phyloP scores from a whole-genome alignment of 257 asterid species.

The Solanum dulcamara region DNA sequence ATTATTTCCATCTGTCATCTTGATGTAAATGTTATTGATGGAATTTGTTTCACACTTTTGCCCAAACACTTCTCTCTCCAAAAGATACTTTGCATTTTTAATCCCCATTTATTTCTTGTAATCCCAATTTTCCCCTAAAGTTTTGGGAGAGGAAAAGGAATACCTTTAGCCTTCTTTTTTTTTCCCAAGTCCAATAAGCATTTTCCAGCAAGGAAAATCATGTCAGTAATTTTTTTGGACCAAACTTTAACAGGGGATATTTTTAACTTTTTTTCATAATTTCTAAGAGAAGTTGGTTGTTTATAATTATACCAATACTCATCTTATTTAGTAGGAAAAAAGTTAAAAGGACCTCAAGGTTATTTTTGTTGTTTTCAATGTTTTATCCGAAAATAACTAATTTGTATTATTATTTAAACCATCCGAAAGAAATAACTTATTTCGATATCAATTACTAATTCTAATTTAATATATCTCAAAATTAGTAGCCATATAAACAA shows the following conservation, averaged over 20 bases:
- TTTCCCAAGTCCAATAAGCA: background rate
- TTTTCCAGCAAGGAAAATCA: no score
- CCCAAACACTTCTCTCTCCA: background rate
- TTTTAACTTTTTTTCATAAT: background rate
- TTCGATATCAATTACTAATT: no score
- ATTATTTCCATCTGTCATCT: background rate
- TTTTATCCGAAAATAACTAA: no score
- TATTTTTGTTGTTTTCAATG: no score
- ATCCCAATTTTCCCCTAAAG: background rate
- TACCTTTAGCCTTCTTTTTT: background rate
- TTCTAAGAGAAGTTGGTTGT: background rate
- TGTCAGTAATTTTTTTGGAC: no score
- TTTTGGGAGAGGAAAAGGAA: background rate
- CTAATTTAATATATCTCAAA: no score
- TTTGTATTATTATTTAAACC: no score
- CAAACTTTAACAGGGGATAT: background rate
- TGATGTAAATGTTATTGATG: background rate
- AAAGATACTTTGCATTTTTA: background rate
- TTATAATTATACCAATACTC: no score
- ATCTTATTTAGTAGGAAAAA: no score
- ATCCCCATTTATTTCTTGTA: background rate
- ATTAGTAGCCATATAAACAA: background rate
- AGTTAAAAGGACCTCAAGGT: no score
- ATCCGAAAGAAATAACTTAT: no score
- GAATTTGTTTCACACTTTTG: background rate